Percentiles rank a stretch among this genome's conserved stretches.
Evolutionary conservation across 2,329 filamentous ascomycete species (phyloP).

Genomic region (Tolypocladium capitatum): DNA sequence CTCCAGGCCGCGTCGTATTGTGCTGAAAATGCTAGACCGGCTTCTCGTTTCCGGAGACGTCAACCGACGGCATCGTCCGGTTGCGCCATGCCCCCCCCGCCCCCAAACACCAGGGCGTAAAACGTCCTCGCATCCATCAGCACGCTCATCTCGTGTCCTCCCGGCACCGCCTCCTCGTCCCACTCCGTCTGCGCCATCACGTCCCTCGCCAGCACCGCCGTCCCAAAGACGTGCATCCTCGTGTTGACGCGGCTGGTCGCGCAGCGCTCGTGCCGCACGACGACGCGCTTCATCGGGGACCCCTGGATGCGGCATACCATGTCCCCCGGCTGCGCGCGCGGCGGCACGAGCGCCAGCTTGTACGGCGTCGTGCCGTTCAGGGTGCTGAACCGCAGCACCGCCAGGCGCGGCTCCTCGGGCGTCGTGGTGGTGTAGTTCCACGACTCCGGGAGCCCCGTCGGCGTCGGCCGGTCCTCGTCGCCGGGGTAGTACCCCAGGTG

Average conservation of each 20-base stretch:
- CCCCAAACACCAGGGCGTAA: slow-evolving; percentile 5
- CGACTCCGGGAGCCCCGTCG: slow-evolving; percentile 1
- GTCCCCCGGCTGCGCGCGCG: slow-evolving; percentile 4
- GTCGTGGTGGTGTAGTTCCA: slow-evolving; percentile 1
- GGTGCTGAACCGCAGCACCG: slow-evolving; percentile 1
- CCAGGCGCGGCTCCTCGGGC: slow-evolving; percentile 4
- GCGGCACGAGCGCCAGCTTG: slow-evolving; percentile 5
- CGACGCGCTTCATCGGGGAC: slow-evolving; percentile 4
- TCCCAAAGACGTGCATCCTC: slow-evolving; percentile 5
- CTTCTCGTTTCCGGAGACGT: no score
- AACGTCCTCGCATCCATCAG: slow-evolving; percentile 4
- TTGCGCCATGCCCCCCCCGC: not conserved
- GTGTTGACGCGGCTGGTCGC: not conserved
- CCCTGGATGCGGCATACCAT: slow-evolving; percentile 3
- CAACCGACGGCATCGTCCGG: not conserved
- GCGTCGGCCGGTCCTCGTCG: not conserved
- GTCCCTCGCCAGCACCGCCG: slow-evolving; percentile 3
- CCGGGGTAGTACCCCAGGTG: slow-evolving; percentile 3
- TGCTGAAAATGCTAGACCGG: no score
- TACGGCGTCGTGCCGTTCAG: not conserved
- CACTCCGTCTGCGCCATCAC: not conserved
- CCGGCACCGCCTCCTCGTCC: not conserved
- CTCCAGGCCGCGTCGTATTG: no score
- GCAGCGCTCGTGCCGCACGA: slow-evolving; percentile 2
- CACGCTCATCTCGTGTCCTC: not conserved